Evolutionary conservation across 495 filamentous ascomycete species (phyloP), one percentile per base, ranked within the genome.

Genomic region (Xylaria flabelliformis): DNA sequence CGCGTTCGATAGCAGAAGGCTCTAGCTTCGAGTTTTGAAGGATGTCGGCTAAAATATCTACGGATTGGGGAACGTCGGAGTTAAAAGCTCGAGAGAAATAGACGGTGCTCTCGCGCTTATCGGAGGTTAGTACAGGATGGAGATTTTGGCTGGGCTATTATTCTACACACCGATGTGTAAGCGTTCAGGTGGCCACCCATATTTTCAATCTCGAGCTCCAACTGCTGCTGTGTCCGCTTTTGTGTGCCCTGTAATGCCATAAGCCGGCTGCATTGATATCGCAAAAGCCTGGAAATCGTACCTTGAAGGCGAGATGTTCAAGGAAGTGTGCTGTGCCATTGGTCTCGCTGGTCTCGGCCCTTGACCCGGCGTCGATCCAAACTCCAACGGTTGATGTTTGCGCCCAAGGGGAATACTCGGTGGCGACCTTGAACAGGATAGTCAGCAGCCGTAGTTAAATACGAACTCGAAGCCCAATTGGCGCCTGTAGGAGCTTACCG

Each of bases 51-150:
- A 99, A 93, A 82, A 99, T 98, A 82, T 98, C 92, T 82, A 99
- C 96, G 78, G 92, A 91, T 80, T 93, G 92, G 76, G 95, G 94
- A 69, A 98, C 94, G 82, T 99, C 96, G 82, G 90, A 88, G 87
- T 98, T 99, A 86, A 99, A 97, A 73, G 97, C 91, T 85, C 98
- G 97, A 84, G 97, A 96, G 83, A 98, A 99, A 89, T 99, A 99
- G 80, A 98, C 96, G 74, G 96, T 99, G 88, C 97, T 97, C 86
- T 99, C 96, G 78, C 96, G 92, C 93, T 98, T 78, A 62, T 66
- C 19, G 10, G 53, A 21, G 34, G 79, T 81, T 74, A 85, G 86
- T 77, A 81, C 75, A 26, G 73, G 53, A 24, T 32, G 46, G 53
- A 24, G 56, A 51, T 26, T 17, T n/a, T 64, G 24, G 42, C 19